These are phyloP conservation scores for Lipomyces anomalus DNA, from an alignment of 805 yeast genomes.

Conservation along the genomic window DNA sequence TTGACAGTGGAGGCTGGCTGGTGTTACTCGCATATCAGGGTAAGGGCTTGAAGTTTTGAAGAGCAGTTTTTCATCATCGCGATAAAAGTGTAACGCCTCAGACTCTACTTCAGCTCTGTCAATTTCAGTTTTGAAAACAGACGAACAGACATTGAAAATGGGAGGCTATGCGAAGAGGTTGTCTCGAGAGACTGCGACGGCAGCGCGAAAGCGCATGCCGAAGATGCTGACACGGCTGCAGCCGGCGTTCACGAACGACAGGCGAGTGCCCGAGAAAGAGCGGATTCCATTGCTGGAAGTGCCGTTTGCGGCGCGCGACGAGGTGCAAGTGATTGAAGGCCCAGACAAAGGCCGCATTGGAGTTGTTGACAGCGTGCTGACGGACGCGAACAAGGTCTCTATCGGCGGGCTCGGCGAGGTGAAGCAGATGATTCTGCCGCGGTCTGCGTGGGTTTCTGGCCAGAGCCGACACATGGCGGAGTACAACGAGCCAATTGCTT, in stretches of 20 bases:
- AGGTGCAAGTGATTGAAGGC: conserved; percentile 60
- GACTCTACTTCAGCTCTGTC: too few relatives aligned
- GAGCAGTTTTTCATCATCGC: too few relatives aligned
- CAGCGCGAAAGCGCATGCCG: too few relatives aligned
- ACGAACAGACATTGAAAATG: too few relatives aligned
- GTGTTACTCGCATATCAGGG: too few relatives aligned
- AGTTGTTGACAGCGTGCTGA: conserved; percentile 53
- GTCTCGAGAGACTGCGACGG: too few relatives aligned
- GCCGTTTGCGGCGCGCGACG: background rate
- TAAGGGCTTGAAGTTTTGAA: too few relatives aligned
- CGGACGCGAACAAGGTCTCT: conserved; percentile 56
- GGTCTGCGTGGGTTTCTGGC: conserved; percentile 62
- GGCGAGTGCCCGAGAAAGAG: background rate
- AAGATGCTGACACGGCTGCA: too few relatives aligned
- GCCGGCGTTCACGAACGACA: background rate
- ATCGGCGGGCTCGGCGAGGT: conserved; percentile 66
- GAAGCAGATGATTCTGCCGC: conserved; percentile 61
- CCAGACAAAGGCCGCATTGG: conserved; percentile 69
- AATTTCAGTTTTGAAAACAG: too few relatives aligned
- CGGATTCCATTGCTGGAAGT: background rate
- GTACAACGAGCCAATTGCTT: conserved; percentile 58
- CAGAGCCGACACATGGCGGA: conserved; percentile 67
- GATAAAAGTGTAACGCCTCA: too few relatives aligned
- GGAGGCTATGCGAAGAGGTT: too few relatives aligned
- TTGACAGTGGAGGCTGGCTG: too few relatives aligned